These are phyloP conservation scores for Geosmithia flava DNA, from an alignment of 2,329 filamentous ascomycete species.

Conservation along the genomic window DNA sequence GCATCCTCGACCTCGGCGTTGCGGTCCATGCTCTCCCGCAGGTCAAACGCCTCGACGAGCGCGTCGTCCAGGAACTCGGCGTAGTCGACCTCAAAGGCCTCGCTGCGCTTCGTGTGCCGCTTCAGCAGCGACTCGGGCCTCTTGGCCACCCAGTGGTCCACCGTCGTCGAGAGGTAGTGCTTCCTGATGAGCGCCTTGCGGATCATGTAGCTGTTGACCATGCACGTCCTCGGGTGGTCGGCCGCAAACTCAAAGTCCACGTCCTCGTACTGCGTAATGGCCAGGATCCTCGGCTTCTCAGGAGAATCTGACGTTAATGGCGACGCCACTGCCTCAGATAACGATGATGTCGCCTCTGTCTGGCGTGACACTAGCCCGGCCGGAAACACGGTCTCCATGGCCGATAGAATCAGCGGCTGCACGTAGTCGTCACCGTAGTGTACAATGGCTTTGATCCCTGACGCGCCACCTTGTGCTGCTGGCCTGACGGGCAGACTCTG, in stretches of 20 bases:
- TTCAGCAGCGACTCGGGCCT: constrained; percentile 59
- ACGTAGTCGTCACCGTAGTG: constrained; percentile 85
- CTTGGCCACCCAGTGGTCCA: constrained; percentile 78
- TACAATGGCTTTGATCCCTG: constrained; percentile 50
- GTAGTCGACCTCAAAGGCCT: constrained; percentile 90
- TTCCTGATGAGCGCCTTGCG: constrained; percentile 94
- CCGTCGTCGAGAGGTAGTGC: constrained; percentile 78
- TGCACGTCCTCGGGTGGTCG: constrained; percentile 43
- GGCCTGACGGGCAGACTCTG: constrained; percentile 1
- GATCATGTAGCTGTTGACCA: constrained; percentile 87
- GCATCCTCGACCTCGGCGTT: constrained; percentile 8
- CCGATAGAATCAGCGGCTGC: constrained; percentile 67
- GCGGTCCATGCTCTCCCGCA: constrained; percentile 62
- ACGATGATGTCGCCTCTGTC: not conserved
- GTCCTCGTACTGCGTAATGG: constrained; percentile 77
- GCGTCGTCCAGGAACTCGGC: constrained; percentile 95
- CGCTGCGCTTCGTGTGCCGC: constrained; percentile 61
- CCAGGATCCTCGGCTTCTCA: constrained; percentile 41
- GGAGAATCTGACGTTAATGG: constrained; percentile 23
- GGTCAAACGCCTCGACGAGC: constrained; percentile 77
- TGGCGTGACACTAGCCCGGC: constrained; percentile 24
- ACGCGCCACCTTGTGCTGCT: not conserved
- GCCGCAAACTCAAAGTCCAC: constrained; percentile 73
- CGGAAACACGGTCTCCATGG: constrained; percentile 53
- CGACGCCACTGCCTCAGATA: not conserved